A percentile compares a stretch with the other conserved stretches of the same genome.
Evolutionary conservation across 2,329 filamentous ascomycete genomes (phyloP).

Genomic region (Annulohypoxylon truncatum): DNA sequence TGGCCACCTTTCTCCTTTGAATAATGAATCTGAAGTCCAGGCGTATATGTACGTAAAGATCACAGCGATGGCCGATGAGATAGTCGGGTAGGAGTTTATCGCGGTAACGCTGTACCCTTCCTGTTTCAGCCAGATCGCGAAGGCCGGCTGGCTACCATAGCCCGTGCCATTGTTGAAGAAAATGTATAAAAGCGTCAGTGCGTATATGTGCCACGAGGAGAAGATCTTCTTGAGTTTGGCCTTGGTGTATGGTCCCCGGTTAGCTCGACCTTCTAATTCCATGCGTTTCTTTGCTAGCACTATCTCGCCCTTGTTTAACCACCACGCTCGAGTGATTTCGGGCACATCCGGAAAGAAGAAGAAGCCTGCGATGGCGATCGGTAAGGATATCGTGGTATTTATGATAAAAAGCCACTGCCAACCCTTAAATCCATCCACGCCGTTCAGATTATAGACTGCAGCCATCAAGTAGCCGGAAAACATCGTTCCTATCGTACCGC

Average conservation of each 20-base stretch:
- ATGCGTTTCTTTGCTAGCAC: slow-evolving; percentile 55
- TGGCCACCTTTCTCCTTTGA: slow-evolving; percentile 71
- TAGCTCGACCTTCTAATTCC: slow-evolving; percentile 59
- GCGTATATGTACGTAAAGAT: slow-evolving; percentile 71
- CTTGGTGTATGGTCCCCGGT: slow-evolving; percentile 54
- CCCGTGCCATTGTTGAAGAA: slow-evolving; percentile 71
- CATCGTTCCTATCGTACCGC: slow-evolving; percentile 47
- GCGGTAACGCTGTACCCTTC: slow-evolving; percentile 55
- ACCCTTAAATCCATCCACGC: slow-evolving; percentile 59
- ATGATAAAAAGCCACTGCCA: slow-evolving; percentile 69
- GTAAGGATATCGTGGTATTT: slow-evolving; percentile 65
- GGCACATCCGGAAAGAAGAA: slow-evolving; percentile 57
- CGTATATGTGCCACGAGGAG: slow-evolving; percentile 72
- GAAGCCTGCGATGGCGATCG: slow-evolving; percentile 62
- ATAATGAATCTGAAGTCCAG: slow-evolving; percentile 72
- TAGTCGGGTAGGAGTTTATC: slow-evolving; percentile 67
- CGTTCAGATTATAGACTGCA: slow-evolving; percentile 61
- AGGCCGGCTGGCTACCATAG: slow-evolving; percentile 63
- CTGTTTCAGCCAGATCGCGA: slow-evolving; percentile 61
- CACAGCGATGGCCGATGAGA: slow-evolving; percentile 65
- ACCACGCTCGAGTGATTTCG: slow-evolving; percentile 54
- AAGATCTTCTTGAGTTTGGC: slow-evolving; percentile 70
- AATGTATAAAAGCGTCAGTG: slow-evolving; percentile 68
- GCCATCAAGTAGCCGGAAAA: slow-evolving; percentile 67
- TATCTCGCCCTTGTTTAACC: slow-evolving; percentile 54